Conservation (phyloP, 805 yeast genomes). For the Tetrapisispora pingtungensis region DNA sequence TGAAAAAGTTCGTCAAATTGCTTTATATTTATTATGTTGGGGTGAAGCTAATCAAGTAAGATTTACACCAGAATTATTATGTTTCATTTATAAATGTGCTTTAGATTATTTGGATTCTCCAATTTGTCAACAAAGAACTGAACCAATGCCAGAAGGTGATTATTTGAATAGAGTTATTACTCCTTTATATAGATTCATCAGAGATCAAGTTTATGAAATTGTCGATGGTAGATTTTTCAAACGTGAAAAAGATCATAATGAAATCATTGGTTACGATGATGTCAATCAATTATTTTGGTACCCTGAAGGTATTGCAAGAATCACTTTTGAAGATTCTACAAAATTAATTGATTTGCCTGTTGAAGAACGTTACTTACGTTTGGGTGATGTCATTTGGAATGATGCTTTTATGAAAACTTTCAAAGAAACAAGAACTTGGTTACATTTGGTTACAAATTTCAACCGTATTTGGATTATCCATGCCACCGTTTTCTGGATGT, state of each 20-base stretch:
- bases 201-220: slow-evolving; percentile 75
- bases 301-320: slow-evolving; percentile 95
- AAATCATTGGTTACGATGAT: slow-evolving; percentile 89
- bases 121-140: slow-evolving; percentile 78
- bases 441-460: slow-evolving; percentile 88
- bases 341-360: slow-evolving; percentile 83
- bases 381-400: slow-evolving; percentile 90
- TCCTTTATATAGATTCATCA: slow-evolving; percentile 72
- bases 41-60: slow-evolving; percentile 93
- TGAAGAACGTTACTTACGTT: slow-evolving; percentile 77
- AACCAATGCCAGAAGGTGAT: slow-evolving; percentile 80
- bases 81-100: slow-evolving; percentile 94
- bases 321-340: slow-evolving; percentile 82
- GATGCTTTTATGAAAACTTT: slow-evolving; percentile 92
- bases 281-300: slow-evolving; percentile 98
- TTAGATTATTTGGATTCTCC: slow-evolving; percentile 82
- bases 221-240: slow-evolving; percentile 73
- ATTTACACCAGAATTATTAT: slow-evolving; percentile 79
- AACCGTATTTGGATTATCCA: slow-evolving; percentile 98
- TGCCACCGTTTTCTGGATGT: slow-evolving; percentile 86
- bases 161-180: slow-evolving; percentile 86
- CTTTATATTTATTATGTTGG: slow-evolving; percentile 69
- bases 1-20: slow-evolving; percentile 70
- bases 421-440: slow-evolving; percentile 94
- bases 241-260: slow-evolving; percentile 77